Evolutionary conservation across 2,329 filamentous ascomycete genomes (phyloP).

Genomic region (Phyllosticta paracitricarpa): DNA sequence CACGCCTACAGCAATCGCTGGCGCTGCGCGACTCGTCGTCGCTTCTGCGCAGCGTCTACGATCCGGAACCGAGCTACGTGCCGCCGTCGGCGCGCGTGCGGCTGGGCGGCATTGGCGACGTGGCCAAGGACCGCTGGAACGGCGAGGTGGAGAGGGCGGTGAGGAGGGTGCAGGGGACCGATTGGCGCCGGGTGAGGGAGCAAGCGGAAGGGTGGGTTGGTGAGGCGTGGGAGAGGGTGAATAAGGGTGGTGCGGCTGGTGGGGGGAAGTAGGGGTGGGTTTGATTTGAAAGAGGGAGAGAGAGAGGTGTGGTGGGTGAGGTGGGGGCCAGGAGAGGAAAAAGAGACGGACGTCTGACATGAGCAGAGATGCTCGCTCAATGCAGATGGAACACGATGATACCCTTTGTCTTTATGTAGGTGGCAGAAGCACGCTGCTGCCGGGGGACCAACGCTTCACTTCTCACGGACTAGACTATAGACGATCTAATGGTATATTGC

Average conservation of each 20-base stretch:
- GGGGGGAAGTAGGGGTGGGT: constrained; percentile 5
- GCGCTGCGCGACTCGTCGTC: constrained; percentile 37
- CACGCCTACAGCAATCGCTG: constrained; percentile 35
- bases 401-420: constrained; percentile 8
- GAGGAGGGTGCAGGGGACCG: constrained; percentile 32
- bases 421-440: neutral
- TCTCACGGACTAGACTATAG: neutral
- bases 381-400: constrained; percentile 1
- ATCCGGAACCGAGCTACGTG: constrained; percentile 31
- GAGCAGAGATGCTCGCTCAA: neutral
- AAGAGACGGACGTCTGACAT: neutral
- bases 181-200: constrained; percentile 35
- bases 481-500: neutral
- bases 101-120: constrained; percentile 33
- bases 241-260: neutral
- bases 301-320: constrained; percentile 14
- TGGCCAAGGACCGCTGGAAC: constrained; percentile 42
- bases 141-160: constrained; percentile 35
- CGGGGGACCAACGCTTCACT: neutral
- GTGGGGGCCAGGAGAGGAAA: neutral
- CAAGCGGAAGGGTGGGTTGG: constrained; percentile 32
- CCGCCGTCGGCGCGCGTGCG: constrained; percentile 27
- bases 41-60: constrained; percentile 34
- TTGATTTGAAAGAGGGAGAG: constrained; percentile 5
- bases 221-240: constrained; percentile 17